Base-by-base conservation (phyloP, 139 green algal species). In the Yamagishiella unicocca region DNA sequence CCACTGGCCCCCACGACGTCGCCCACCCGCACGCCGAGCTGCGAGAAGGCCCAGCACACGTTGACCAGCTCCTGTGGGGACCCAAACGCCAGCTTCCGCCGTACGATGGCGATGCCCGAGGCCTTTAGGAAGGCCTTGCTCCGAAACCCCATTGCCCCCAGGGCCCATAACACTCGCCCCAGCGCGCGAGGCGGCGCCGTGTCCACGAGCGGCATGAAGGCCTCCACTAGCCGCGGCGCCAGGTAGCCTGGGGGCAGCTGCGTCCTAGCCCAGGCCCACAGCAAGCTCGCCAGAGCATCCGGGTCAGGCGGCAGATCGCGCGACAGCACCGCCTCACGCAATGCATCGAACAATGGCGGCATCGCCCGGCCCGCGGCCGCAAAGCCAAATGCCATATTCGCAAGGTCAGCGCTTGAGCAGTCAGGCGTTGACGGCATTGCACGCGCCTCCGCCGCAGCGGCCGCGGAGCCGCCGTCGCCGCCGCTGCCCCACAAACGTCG, bases 21-120 rank as follows among this genome's bases (percentile, higher is more conserved):
- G 27, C 40, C 72, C 42, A 80, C 72, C n/a, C 42, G 42, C 62
- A 38, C 22, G 1, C 80, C 80, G 21, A 86, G 80, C n/a, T 77
- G 62, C 19, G 62, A 53, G 33, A 76, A 78, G 0, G 62, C 80
- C 80, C 80, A 86, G 1, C 35, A 17, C 42, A 86, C 80, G 43
- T 86, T 86, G 2, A 86, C 80, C 21, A 86, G 80, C 80, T 86
- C 80, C 45, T 86, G 80, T 7, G 80, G 62, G 8, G 80, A 86
- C 9, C 38, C 68, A n/a, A 86, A 77, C 9, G 53, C 64, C 10
- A 86, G 43, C 31, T 12, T 31, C 42, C 80, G 62, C 24, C 21
- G 8, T 31, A 77, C 45, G 33, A 86, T 77, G n/a, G 64, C 45
- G 43, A 67, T 53, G 31, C 38, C 64, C 2, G 80, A 62, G 4